phyloP scores from a whole-genome alignment of 2,329 filamentous ascomycete species.

The Microcera coccophila region DNA sequence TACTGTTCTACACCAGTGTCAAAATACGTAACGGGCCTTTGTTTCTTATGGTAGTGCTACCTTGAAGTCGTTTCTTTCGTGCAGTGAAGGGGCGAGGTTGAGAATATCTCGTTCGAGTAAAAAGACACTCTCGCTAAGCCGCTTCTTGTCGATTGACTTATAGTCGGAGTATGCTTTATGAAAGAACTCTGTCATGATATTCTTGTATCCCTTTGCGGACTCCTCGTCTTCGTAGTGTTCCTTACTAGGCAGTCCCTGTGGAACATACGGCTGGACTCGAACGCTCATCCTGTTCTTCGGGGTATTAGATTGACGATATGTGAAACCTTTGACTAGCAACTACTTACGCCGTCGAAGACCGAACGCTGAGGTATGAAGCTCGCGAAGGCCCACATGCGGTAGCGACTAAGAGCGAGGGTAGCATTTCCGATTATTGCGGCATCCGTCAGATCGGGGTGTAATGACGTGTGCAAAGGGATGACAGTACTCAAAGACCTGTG shows the following conservation, averaged over 20 bases:
- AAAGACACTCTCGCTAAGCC: slow-evolving; percentile 3
- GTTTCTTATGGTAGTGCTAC: slow-evolving; percentile 1
- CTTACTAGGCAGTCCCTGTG: slow-evolving; percentile 6
- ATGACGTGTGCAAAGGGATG: slow-evolving; percentile 1
- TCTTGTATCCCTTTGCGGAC: background rate
- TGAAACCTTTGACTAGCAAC: background rate
- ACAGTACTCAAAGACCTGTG: background rate
- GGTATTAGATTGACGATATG: background rate
- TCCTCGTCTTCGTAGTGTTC: slow-evolving; percentile 3
- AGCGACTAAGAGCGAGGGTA: background rate
- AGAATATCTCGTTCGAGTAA: slow-evolving; percentile 6
- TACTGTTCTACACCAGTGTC: slow-evolving; percentile 1
- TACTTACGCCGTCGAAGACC: slow-evolving; percentile 12
- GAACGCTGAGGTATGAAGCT: slow-evolving; percentile 11
- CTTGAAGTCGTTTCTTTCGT: slow-evolving; percentile 2
- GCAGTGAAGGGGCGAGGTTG: slow-evolving; percentile 1
- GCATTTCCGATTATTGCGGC: slow-evolving; percentile 2
- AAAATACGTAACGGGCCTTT: no score
- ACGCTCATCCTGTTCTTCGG: slow-evolving; percentile 8
- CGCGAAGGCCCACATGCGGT: slow-evolving; percentile 11
- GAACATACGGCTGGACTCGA: slow-evolving; percentile 5
- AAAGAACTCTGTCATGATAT: background rate
- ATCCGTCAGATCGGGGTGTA: slow-evolving; percentile 3
- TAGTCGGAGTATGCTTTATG: background rate
- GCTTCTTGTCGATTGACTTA: background rate